phyloP scores from a whole-genome alignment of 345 rosid genomes.

The Sonneratia alba region DNA sequence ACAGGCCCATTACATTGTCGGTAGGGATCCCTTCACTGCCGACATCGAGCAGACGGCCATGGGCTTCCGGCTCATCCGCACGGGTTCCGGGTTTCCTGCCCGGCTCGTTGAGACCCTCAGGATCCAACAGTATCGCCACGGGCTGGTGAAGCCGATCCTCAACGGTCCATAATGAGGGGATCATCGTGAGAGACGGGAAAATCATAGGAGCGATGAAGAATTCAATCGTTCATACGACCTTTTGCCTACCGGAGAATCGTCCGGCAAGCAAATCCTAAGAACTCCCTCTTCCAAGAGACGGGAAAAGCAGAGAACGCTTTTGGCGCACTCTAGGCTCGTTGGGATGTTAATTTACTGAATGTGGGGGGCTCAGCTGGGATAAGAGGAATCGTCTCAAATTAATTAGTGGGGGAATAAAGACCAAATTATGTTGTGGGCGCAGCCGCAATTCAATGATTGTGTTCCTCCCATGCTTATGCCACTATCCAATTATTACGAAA shows the following conservation, averaged over 20 bases:
- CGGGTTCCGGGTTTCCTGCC: conserved; percentile 34
- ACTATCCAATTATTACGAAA: not conserved
- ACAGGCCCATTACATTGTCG: conserved; percentile 25
- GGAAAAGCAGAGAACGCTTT: not conserved
- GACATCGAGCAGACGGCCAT: conserved; percentile 10
- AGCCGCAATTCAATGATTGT: conserved; percentile 9
- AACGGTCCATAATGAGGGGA: conserved; percentile 28
- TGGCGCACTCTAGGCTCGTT: not conserved
- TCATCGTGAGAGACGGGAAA: conserved; percentile 46
- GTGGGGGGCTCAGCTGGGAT: not conserved
- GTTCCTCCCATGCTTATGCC: conserved; percentile 4
- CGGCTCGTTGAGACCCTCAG: conserved; percentile 54
- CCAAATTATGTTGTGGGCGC: conserved; percentile 6
- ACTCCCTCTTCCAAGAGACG: not conserved
- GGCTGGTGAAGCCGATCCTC: conserved; percentile 51
- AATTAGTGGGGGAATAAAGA: not conserved
- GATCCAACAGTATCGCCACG: conserved; percentile 62
- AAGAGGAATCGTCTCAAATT: not conserved
- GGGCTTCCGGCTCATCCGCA: conserved; percentile 43
- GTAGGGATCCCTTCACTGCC: not conserved
- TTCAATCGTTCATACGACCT: too few species aligned
- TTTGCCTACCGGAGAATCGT: too few species aligned
- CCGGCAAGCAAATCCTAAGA: too few species aligned
- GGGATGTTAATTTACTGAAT: not conserved
- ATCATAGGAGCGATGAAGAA: not conserved